These are phyloP conservation scores for Mortierella sp. DNA, from an alignment of 371 early-diverging fungal genomes.

Conservation along the genomic window DNA sequence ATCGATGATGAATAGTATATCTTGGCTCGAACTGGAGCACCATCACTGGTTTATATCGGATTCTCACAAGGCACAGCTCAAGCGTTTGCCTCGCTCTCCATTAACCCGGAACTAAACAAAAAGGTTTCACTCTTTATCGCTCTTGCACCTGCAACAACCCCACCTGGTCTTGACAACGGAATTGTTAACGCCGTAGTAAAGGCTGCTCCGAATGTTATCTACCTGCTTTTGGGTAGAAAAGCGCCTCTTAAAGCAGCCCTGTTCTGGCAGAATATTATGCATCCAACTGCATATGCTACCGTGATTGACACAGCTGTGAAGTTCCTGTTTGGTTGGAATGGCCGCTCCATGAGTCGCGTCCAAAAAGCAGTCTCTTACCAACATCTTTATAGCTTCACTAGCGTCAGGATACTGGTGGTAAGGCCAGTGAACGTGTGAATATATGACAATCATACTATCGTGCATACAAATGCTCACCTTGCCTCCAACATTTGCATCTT, in stretches of 20 bases:
- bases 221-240: conserved; percentile 92
- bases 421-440: conserved; percentile 12
- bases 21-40: conserved; percentile 81
- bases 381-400: conserved; percentile 91
- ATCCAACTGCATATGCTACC: conserved; percentile 81
- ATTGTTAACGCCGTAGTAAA: conserved; percentile 87
- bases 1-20: conserved; percentile 73
- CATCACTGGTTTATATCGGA: conserved; percentile 91
- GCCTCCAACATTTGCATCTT: neutral
- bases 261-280: conserved; percentile 89
- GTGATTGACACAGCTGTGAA: conserved; percentile 80
- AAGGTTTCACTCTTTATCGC: conserved; percentile 91
- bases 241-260: conserved; percentile 82
- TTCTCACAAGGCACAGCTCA: conserved; percentile 97
- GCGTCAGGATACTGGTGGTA: conserved; percentile 92
- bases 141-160: conserved; percentile 94
- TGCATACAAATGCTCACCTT: neutral
- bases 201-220: conserved; percentile 90
- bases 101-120: conserved; percentile 82
- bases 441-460: neutral
- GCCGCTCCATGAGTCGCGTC: conserved; percentile 76
- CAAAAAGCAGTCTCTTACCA: conserved; percentile 88
- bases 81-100: conserved; percentile 91
- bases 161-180: conserved; percentile 84
- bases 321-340: conserved; percentile 91